Conservation (phyloP, 208 protist species). For the Acanthamoeba castellanii region DNA sequence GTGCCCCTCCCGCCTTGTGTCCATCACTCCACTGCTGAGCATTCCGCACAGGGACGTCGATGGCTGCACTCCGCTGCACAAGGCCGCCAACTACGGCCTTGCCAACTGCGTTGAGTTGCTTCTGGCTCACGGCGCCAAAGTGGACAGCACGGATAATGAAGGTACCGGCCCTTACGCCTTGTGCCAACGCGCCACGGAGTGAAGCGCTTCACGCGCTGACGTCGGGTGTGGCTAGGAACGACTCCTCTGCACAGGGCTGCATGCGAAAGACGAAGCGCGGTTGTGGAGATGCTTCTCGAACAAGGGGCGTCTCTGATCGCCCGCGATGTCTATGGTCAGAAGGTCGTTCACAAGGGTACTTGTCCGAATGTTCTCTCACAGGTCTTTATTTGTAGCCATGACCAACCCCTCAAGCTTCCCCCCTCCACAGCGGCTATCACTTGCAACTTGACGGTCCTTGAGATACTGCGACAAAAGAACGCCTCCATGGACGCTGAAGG, state of each 20-base stretch:
- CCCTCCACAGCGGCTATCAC: not conserved
- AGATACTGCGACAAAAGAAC: not conserved
- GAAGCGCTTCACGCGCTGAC: no score
- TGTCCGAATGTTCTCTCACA: not conserved
- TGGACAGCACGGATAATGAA: conserved; percentile 24
- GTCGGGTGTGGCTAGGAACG: not conserved
- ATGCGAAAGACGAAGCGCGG: not conserved
- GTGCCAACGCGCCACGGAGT: no score
- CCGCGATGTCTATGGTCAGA: not conserved
- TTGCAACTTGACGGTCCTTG: not conserved
- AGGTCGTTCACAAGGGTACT: not conserved
- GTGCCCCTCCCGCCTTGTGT: not conserved
- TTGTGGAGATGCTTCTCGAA: not conserved
- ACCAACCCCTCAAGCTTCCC: no score
- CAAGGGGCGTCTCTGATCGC: not conserved
- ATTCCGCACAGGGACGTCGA: not conserved
- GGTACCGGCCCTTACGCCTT: not conserved
- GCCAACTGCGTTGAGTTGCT: not conserved
- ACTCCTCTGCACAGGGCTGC: not conserved
- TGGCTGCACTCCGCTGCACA: conserved; percentile 10
- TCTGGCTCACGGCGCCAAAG: not conserved
- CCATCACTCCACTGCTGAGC: no score
- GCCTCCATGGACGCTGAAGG: not conserved
- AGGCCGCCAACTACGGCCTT: not conserved
- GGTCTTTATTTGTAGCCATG: no score